Evolutionary conservation across 2,329 filamentous ascomycete species (phyloP).

Genomic region (Aspergillus clavatus): DNA sequence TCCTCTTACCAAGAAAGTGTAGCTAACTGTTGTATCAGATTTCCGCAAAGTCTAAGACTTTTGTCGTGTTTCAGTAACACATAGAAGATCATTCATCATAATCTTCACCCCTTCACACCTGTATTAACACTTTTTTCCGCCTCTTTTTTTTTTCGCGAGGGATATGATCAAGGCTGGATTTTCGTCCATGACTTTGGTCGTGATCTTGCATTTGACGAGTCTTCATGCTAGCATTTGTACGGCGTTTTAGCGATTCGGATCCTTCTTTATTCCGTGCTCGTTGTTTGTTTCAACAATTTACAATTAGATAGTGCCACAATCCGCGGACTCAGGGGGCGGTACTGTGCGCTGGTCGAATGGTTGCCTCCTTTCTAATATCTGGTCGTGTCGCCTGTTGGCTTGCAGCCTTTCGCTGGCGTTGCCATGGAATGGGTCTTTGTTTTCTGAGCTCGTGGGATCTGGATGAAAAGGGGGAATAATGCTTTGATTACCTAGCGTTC

Average conservation of each 20-base stretch:
- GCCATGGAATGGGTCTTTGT: background rate
- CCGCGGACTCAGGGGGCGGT: slow-evolving; percentile 36
- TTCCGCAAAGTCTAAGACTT: slow-evolving; percentile 56
- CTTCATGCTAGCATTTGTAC: slow-evolving; percentile 40
- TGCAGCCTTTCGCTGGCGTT: background rate
- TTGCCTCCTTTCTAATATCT: slow-evolving; percentile 36
- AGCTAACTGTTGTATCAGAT: slow-evolving; percentile 42
- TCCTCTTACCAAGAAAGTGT: slow-evolving; percentile 5
- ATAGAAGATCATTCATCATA: slow-evolving; percentile 16
- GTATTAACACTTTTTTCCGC: slow-evolving; percentile 27
- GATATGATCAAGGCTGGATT: slow-evolving; percentile 14
- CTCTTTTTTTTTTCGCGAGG: slow-evolving; percentile 11
- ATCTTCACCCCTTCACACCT: slow-evolving; percentile 17
- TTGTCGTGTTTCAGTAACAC: slow-evolving; percentile 6
- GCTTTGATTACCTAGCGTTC: background rate
- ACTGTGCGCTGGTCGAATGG: slow-evolving; percentile 41
- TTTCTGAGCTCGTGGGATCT: background rate
- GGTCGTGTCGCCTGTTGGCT: slow-evolving; percentile 19
- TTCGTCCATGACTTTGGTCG: slow-evolving; percentile 12
- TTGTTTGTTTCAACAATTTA: slow-evolving; percentile 19
- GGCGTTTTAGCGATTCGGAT: slow-evolving; percentile 43
- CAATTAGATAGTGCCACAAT: slow-evolving; percentile 39
- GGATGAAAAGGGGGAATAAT: background rate
- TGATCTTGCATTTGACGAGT: slow-evolving; percentile 30
- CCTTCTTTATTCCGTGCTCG: slow-evolving; percentile 6